A percentile compares a stretch with the other conserved stretches of the same genome.
Conservation (phyloP, 2,329 filamentous ascomycete genomes). For the Trichoderma polysporum region DNA sequence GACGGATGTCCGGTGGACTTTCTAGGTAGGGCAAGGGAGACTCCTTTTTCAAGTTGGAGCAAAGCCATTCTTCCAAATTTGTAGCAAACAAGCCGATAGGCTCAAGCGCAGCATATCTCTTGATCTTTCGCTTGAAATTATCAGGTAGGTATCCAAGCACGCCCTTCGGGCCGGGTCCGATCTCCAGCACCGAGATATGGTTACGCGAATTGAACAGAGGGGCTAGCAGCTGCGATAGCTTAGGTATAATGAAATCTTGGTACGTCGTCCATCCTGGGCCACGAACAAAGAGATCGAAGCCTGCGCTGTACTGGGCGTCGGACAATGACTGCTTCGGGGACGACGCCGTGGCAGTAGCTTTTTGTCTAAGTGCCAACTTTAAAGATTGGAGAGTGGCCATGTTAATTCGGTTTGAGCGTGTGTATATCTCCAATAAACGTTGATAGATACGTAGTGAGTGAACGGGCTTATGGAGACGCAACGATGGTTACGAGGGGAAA, state of each 20-base stretch:
- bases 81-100: slow-evolving; percentile 48
- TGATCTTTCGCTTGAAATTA: slow-evolving; percentile 43
- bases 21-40: slow-evolving; percentile 44
- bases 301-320: slow-evolving; percentile 49
- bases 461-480: not conserved
- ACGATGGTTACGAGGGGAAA: not conserved
- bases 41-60: slow-evolving; percentile 27
- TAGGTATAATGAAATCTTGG: slow-evolving; percentile 52
- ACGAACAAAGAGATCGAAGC: slow-evolving; percentile 45
- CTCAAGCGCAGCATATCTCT: slow-evolving; percentile 55
- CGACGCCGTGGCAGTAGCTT: slow-evolving; percentile 23
- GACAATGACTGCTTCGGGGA: slow-evolving; percentile 39
- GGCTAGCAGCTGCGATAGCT: slow-evolving; percentile 44
- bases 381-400: slow-evolving; percentile 14
- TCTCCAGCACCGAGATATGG: slow-evolving; percentile 55
- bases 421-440: too few relatives aligned
- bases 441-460: not conserved
- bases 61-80: slow-evolving; percentile 45
- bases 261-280: slow-evolving; percentile 42
- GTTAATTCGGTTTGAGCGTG: not conserved
- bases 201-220: slow-evolving; percentile 42
- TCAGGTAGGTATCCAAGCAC: slow-evolving; percentile 51
- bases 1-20: slow-evolving; percentile 39
- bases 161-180: slow-evolving; percentile 58
- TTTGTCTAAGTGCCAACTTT: slow-evolving; percentile 9